A percentile compares a stretch with the other conserved stretches of the same genome.
Evolutionary conservation across 2,329 filamentous ascomycete genomes (phyloP).

Genomic region (Diplodia scrobiculata): DNA sequence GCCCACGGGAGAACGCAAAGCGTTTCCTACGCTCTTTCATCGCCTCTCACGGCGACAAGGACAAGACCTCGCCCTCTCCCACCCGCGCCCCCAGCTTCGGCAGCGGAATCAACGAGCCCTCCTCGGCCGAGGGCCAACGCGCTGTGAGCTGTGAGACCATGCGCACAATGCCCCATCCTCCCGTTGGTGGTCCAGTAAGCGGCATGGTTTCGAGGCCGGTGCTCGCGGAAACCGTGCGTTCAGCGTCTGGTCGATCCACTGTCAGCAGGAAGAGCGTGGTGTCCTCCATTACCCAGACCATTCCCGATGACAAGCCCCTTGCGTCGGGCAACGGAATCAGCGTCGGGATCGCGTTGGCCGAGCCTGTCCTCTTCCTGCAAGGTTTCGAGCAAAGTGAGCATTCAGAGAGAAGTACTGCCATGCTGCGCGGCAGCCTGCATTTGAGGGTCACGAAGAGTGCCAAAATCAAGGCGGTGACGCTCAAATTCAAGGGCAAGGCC

Average conservation of each 20-base stretch:
- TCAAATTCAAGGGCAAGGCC: constrained; percentile 82
- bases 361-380: constrained; percentile 77
- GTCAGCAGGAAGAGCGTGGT: constrained; percentile 37
- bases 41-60: constrained; percentile 38
- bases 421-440: constrained; percentile 81
- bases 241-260: constrained; percentile 37
- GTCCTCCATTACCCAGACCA: constrained; percentile 38
- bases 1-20: constrained; percentile 53
- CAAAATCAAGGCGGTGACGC: constrained; percentile 87
- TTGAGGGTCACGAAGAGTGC: constrained; percentile 82
- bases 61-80: constrained; percentile 34
- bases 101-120: constrained; percentile 5
- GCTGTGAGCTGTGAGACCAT: constrained; percentile 40
- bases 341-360: constrained; percentile 73
- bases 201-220: constrained; percentile 47
- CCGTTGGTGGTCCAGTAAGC: constrained; percentile 45
- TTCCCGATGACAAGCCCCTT: constrained; percentile 66
- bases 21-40: constrained; percentile 54
- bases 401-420: constrained; percentile 69
- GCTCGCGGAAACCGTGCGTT: constrained; percentile 46
- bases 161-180: constrained; percentile 46
- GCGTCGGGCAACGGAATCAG: constrained; percentile 74
- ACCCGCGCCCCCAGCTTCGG: constrained; percentile 35
- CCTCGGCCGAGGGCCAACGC: constrained; percentile 30
- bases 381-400: constrained; percentile 73